Evolutionary conservation across 1,284 basidiomycete species (phyloP), one percentile per base, ranked within the genome.

Genomic region (Moniliella sp.): DNA sequence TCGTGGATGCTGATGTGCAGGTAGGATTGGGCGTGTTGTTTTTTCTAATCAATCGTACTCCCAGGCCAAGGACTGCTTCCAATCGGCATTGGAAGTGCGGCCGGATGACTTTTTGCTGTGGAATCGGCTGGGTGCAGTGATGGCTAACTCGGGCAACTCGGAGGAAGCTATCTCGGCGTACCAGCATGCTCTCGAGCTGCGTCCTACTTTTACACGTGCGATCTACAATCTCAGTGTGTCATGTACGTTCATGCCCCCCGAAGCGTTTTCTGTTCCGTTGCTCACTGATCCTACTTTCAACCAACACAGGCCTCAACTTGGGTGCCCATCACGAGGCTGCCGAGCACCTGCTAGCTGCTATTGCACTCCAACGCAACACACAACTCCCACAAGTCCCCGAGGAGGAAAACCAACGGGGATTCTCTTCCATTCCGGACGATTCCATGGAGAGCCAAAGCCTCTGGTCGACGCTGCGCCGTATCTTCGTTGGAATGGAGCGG

Each of bases 171-270:
- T 97, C 18, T 80, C 81, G 25, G 86, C 84, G 9, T 99, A 97
- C 61, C 71, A 80, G 41, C 75, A 84, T 57, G 91, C 91, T 0
- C 66, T 99, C n/a, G 76, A 76, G 51, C 66, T 94, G 30, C 74
- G 86, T 25, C 91, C 91, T 10, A 86, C 83, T 2, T 97, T 93
- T 58, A 94, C 91, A 0, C 73, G 91, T 8, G 91, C 88, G 4
- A 84, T 94, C 21, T 94, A 91, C 61, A 99, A 97, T 54, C 78
- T 97, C 19, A 84, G 83, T 19, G 86, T 94, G 15, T 83, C 84
- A 13, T 94, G 86, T 80, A 51, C 39, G 62, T 49, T 70, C 67
- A 15, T 27, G 21, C 18, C 13, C 15, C 5, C 5, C 21, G n/a
- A 7, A 23, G 7, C 8, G 21, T n/a, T 15, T 21, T 21, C 11